Base-by-base conservation (phyloP, 352 stramenopile species). In the Thraustochytrium striatum region DNA sequence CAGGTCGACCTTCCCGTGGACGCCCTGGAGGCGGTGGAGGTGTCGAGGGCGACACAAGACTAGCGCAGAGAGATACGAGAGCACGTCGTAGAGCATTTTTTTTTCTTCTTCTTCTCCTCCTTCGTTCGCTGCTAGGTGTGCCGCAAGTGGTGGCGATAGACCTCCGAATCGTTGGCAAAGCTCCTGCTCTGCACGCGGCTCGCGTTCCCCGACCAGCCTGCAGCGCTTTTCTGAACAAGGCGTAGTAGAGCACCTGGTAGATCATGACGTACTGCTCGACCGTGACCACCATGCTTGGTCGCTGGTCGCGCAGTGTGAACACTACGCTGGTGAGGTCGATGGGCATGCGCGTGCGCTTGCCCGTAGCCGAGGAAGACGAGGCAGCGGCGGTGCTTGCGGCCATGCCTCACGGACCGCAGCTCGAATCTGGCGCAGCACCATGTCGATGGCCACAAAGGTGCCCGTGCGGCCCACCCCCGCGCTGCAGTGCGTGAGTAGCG, bases 251-350 rank as follows among this genome's bases (percentile, higher is more conserved):
- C 30, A 80, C 58, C 58, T 72, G 55, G 38, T 80, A 80, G 7
- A 80, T 28, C 70, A 80, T 80, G 28, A 58, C 36, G 55, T 72
- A 80, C 70, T 80, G 70, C 21, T 80, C 70, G 28, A 70, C 3
- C 16, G 70, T 80, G 33, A 80, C n/a, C 7, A 80, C 70, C 58
- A 80, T 72, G 2, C 58, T 39, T 39, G 70, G 55, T 19, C 70
- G 19, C 36, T 81, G 61, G 41, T 72, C 58, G 38, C 70, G 55
- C 19, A 80, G 41, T 28, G 28, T 57, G 35, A 80, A 38, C 13
- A 80, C 55, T n/a, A 28, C 5, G 36, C 79, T 5, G 33, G 13
- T 79, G 28, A 80, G 36, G 3, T 57, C 32, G 8, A 36, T 32
- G 19, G 68, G 68, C 21, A 16, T n/a, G n/a, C n/a, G n/a, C n/a